Percentiles rank a stretch among this genome's conserved stretches.
Conservation (phyloP, 2,329 filamentous ascomycete species). For the Ustulina deusta region DNA sequence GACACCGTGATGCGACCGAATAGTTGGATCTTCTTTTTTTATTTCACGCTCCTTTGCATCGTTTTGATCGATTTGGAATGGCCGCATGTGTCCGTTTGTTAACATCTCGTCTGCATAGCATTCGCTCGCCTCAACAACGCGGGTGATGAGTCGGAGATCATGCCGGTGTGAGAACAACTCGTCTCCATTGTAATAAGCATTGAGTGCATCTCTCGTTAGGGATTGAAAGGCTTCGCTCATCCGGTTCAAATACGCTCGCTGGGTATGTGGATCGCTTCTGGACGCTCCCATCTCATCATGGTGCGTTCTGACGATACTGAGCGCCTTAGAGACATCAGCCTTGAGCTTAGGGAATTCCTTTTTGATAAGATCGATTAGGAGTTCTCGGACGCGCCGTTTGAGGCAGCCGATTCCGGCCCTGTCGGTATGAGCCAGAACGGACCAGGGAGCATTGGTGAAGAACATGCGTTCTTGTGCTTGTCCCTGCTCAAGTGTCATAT, state of each 20-base stretch:
- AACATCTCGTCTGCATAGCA: constrained; percentile 41
- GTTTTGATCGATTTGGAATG: constrained; percentile 4
- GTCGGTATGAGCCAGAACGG: constrained; percentile 23
- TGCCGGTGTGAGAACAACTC: constrained; percentile 39
- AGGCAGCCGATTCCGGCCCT: constrained; percentile 51
- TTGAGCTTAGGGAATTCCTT: constrained; percentile 49
- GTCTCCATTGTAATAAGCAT: constrained; percentile 44
- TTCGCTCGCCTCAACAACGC: constrained; percentile 46
- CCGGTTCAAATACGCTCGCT: constrained; percentile 47
- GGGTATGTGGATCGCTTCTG: constrained; percentile 42
- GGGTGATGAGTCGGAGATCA: constrained; percentile 49
- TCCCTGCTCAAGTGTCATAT: constrained; percentile 51
- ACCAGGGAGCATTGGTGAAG: constrained; percentile 55
- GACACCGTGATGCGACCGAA: not conserved
- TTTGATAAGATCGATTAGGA: constrained; percentile 58
- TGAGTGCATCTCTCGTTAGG: constrained; percentile 43
- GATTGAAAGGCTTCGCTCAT: constrained; percentile 49
- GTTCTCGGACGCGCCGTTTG: constrained; percentile 51
- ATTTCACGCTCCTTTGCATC: not conserved
- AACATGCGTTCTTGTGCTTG: constrained; percentile 53
- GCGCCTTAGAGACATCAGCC: constrained; percentile 41
- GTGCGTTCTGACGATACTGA: constrained; percentile 28
- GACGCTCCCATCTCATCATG: constrained; percentile 44
- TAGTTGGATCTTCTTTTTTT: not conserved
- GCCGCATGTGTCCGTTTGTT: constrained; percentile 47